phyloP scores from a whole-genome alignment of 148 eudicot species.

The Vaccinium corymbosum region DNA sequence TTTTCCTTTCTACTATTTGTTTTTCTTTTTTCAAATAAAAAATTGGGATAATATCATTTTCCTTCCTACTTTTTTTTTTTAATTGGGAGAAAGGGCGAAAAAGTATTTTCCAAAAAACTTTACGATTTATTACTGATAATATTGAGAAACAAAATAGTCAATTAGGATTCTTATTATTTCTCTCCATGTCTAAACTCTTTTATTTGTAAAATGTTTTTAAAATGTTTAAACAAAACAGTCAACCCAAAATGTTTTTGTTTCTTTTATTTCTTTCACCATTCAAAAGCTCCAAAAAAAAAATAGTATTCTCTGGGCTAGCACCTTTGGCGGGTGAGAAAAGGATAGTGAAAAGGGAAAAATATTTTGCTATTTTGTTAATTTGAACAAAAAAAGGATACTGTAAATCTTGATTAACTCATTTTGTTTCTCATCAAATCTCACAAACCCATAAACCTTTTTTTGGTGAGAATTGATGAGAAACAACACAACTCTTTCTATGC shows the following conservation, averaged over 20 bases:
- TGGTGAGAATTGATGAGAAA: neutral
- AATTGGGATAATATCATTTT: neutral
- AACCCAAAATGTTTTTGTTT: neutral
- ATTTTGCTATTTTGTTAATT: neutral
- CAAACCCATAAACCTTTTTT: neutral
- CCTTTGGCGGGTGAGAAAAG: neutral
- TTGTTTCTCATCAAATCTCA: neutral
- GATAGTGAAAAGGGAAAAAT: neutral
- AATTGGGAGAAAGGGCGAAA: neutral
- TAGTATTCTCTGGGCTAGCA: neutral
- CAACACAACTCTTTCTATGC: neutral
- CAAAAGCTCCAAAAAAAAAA: neutral
- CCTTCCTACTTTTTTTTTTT: neutral
- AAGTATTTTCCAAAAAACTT: neutral
- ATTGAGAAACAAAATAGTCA: neutral
- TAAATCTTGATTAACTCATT: neutral
- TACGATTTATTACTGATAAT: neutral
- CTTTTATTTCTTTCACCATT: neutral
- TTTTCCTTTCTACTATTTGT: neutral
- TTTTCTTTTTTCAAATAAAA: neutral
- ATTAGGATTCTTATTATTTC: neutral
- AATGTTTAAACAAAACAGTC: too few relatives aligned
- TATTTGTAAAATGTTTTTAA: neutral
- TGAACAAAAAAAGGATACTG: neutral
- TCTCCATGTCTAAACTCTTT: neutral